phyloP scores from a whole-genome alignment of 345 rosid genomes.

The Aegle marmelos region DNA sequence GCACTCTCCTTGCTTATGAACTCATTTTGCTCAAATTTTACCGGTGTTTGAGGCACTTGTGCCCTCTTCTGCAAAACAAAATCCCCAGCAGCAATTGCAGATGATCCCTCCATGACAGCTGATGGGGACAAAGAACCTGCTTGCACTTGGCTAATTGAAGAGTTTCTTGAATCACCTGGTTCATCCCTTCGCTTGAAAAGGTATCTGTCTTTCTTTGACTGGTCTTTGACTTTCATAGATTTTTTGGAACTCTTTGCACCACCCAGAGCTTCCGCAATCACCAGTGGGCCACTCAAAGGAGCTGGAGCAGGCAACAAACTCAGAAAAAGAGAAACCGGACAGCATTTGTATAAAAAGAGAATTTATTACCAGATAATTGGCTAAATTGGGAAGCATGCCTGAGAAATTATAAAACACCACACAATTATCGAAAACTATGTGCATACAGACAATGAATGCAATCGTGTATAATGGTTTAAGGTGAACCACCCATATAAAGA shows the following conservation, averaged over 20 bases:
- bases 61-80: constrained; percentile 75
- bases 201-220: constrained; percentile 68
- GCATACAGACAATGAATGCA: neutral
- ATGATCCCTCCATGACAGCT: constrained; percentile 38
- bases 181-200: constrained; percentile 84
- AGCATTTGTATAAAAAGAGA: neutral
- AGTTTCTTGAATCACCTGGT: constrained; percentile 29
- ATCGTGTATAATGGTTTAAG: neutral
- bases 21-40: constrained; percentile 37
- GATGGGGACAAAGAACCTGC: constrained; percentile 34
- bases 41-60: constrained; percentile 29
- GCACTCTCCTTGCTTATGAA: constrained; percentile 30
- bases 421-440: neutral
- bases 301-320: constrained; percentile 47
- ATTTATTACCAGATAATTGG: neutral
- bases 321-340: neutral
- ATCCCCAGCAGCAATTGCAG: constrained; percentile 41
- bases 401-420: neutral
- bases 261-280: constrained; percentile 79
- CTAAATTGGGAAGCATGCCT: neutral
- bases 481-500: neutral
- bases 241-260: constrained; percentile 59
- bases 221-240: constrained; percentile 70
- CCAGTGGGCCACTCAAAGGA: constrained; percentile 94
- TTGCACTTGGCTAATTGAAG: constrained; percentile 39